Evolutionary conservation across 2,329 filamentous ascomycete species (phyloP), one percentile per base, ranked within the genome.

Genomic region (Fusarium dimerum): DNA sequence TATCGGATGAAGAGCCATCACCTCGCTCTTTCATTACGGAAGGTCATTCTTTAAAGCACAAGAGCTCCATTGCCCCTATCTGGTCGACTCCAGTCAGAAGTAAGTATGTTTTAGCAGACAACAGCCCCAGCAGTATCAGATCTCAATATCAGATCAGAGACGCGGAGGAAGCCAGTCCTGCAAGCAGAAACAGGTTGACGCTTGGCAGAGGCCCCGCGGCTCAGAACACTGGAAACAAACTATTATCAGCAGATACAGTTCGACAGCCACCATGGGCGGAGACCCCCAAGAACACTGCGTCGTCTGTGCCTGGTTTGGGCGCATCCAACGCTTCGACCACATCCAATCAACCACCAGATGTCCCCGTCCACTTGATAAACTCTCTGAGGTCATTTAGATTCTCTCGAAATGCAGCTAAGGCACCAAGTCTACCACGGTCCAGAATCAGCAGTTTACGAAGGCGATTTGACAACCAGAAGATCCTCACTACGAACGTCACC

Each of bases 251-350:
- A 15, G 32, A 36, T 36, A 10, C 32, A 11, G 32, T 36, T 7
- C 43, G 42, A 1, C 49, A 50, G 32, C 52, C 55, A 16, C 51
- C 48, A 13, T 64, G 62, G 62, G 41, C 56, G 16, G 48, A 56
- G 34, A 64, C 62, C 45, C 62, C 62, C 49, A 56, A 46, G 38
- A 65, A 60, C 30, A 64, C 63, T 51, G 62, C 60, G 20, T 61
- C 54, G 45, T 55, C 62, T 17, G 43, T 46, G 10, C 52, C 55
- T 16, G 47, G 15, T 4, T 15, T 36, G 32, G 48, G 48, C 36
- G 50, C 43, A 6, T 34, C 45, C 40, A 50, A 26, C 12, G 16
- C 40, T 7, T 45, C 44, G 26, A 49, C 43, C 6, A 46, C 42
- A 15, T 47, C 46, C 12, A 45, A 41, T 9, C 46, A 32, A 43